Evolutionary conservation across 1,284 basidiomycete species (phyloP).

Genomic region (Moesziomyces sp.): DNA sequence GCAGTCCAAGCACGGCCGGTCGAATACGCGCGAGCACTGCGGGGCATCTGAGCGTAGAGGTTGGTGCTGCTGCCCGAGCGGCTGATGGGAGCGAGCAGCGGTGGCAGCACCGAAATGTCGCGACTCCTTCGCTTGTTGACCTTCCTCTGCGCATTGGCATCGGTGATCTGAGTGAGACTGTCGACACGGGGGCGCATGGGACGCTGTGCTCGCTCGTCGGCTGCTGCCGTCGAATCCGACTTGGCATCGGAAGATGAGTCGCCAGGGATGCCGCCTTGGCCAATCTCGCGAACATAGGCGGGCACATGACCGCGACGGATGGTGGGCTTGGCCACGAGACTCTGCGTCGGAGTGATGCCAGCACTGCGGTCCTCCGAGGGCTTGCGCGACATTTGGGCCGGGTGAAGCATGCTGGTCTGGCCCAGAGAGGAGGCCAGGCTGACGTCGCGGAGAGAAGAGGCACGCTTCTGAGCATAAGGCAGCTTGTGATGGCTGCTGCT

Average conservation of each 20-base stretch:
- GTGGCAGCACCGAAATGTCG: conserved; percentile 56
- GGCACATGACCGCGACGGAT: conserved; percentile 57
- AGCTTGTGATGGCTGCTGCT: conserved; percentile 25
- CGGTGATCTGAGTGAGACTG: conserved; percentile 33
- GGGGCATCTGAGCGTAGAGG: conserved; percentile 36
- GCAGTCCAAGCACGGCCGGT: conserved; percentile 42
- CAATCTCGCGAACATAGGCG: conserved; percentile 57
- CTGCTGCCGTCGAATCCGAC: conserved; percentile 2
- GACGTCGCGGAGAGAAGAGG: conserved; percentile 22
- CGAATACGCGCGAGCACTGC: conserved; percentile 39
- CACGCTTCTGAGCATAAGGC: conserved; percentile 32
- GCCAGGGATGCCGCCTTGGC: conserved; percentile 56
- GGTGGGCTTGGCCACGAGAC: conserved; percentile 50
- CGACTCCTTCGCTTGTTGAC: conserved; percentile 52
- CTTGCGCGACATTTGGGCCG: conserved; percentile 12
- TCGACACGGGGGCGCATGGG: conserved; percentile 31
- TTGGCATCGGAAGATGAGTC: conserved; percentile 32
- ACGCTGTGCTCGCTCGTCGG: conserved; percentile 14
- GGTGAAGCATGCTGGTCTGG: conserved; percentile 14
- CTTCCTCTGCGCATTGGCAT: conserved; percentile 42
- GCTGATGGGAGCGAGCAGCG: conserved; percentile 51
- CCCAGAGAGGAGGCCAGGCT: conserved; percentile 14
- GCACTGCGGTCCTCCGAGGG: conserved; percentile 22
- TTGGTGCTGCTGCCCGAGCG: conserved; percentile 53
- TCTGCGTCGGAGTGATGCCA: conserved; percentile 53